phyloP scores from a whole-genome alignment of 2,329 filamentous ascomycete species.

The Paecilomyces variotii region DNA sequence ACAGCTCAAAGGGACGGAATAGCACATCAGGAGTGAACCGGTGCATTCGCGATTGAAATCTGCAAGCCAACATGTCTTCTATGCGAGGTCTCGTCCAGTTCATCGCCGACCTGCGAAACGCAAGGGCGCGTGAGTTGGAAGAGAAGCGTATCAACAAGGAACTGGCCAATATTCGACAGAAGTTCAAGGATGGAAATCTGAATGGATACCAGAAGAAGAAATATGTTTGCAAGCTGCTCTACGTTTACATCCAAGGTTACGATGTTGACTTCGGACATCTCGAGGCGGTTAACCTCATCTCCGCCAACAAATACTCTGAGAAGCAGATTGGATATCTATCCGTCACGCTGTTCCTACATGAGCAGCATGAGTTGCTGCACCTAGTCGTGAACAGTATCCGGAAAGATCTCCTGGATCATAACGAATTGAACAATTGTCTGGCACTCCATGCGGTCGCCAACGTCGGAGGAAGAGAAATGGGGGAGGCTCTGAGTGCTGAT shows the following conservation, averaged over 20 bases:
- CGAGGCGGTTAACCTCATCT: constrained; percentile 96
- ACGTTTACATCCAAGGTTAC: constrained; percentile 98
- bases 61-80: constrained; percentile 31
- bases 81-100: constrained; percentile 84
- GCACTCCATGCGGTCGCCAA: constrained; percentile 97
- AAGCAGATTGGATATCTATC: constrained; percentile 99
- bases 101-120: constrained; percentile 93
- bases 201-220: constrained; percentile 99
- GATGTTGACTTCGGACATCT: constrained; percentile 98
- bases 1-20: not conserved
- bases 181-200: constrained; percentile 91
- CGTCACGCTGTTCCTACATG: constrained; percentile 93
- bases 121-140: constrained; percentile 86
- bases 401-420: constrained; percentile 88
- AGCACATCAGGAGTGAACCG: not conserved
- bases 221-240: constrained; percentile 99
- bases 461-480: constrained; percentile 93
- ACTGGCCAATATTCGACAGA: constrained; percentile 94
- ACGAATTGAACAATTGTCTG: constrained; percentile 95
- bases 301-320: constrained; percentile 93
- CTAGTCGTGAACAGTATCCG: constrained; percentile 97
- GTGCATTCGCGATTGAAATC: not conserved
- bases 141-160: constrained; percentile 99
- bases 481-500: constrained; percentile 82
- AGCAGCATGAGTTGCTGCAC: constrained; percentile 92